These are phyloP conservation scores for Aristolochia californica DNA, from an alignment of 164 flowering plant species.

Conservation along the genomic window DNA sequence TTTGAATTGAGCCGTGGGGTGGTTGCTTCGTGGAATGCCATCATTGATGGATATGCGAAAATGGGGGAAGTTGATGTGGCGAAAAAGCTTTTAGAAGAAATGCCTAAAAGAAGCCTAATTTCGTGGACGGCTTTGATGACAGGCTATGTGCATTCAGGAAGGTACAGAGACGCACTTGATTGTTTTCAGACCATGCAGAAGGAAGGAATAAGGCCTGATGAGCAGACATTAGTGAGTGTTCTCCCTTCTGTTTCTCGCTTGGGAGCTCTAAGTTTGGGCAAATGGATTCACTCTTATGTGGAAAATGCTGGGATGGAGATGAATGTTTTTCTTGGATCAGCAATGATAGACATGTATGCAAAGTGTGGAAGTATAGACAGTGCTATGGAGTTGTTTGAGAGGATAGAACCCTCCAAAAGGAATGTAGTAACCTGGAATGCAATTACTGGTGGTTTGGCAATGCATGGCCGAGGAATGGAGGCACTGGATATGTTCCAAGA, in stretches of 20 bases:
- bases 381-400: constrained; percentile 6
- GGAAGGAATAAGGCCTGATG: constrained; percentile 5
- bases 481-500: too few species aligned
- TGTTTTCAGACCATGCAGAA: constrained; percentile 3
- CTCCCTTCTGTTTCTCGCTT: constrained; percentile 8
- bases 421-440: too few species aligned
- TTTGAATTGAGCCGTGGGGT: constrained; percentile 25
- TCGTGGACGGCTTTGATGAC: constrained; percentile 11
- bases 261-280: constrained; percentile 5
- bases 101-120: constrained; percentile 3
- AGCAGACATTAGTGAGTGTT: constrained; percentile 6
- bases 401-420: too few species aligned
- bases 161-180: constrained; percentile 4
- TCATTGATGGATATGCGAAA: constrained; percentile 13
- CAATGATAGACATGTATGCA: constrained; percentile 10
- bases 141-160: constrained; percentile 7
- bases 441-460: too few species aligned
- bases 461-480: too few species aligned
- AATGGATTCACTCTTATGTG: constrained; percentile 5
- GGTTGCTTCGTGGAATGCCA: constrained; percentile 31
- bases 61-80: constrained; percentile 2
- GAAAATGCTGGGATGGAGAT: constrained; percentile 2
- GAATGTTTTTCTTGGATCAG: constrained; percentile 7
- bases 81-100: constrained; percentile 1
- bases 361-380: constrained; percentile 7